Evolutionary conservation across 345 rosid genomes (phyloP).

Genomic region (Salix purpurea): DNA sequence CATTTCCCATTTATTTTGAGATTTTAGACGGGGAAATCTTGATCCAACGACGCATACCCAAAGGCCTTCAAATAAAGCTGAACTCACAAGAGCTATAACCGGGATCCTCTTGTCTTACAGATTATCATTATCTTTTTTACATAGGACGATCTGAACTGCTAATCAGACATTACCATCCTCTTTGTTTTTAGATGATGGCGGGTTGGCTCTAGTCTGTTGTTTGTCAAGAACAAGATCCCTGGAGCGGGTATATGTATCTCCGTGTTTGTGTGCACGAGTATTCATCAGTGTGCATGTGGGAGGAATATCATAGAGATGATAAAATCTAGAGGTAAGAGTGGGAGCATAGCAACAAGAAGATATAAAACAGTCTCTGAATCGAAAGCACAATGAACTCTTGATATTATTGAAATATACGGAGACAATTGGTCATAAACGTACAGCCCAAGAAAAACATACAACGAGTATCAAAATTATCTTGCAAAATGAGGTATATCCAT

Average conservation of each 20-base stretch:
- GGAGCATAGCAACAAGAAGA: background rate
- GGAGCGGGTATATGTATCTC: background rate
- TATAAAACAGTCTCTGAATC: background rate
- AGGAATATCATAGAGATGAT: background rate
- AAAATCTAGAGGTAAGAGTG: background rate
- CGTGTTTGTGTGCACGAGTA: background rate
- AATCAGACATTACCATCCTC: no score
- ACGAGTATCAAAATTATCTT: no score
- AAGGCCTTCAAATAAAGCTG: background rate
- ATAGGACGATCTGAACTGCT: background rate
- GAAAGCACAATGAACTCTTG: background rate
- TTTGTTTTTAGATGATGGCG: no score
- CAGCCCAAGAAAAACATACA: background rate
- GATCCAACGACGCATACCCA: no score
- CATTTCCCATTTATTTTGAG: no score
- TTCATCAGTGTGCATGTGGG: background rate
- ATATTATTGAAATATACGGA: background rate
- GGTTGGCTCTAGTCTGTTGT: background rate
- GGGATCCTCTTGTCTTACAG: background rate
- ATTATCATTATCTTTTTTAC: background rate
- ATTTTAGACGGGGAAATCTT: no score
- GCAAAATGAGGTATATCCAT: background rate
- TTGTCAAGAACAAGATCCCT: background rate
- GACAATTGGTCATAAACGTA: background rate
- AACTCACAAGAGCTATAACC: background rate